A percentile compares a stretch with the other conserved stretches of the same genome.
Evolutionary conservation across 371 early-diverging fungal genomes (phyloP).

Genomic region (Mucor saturninus): DNA sequence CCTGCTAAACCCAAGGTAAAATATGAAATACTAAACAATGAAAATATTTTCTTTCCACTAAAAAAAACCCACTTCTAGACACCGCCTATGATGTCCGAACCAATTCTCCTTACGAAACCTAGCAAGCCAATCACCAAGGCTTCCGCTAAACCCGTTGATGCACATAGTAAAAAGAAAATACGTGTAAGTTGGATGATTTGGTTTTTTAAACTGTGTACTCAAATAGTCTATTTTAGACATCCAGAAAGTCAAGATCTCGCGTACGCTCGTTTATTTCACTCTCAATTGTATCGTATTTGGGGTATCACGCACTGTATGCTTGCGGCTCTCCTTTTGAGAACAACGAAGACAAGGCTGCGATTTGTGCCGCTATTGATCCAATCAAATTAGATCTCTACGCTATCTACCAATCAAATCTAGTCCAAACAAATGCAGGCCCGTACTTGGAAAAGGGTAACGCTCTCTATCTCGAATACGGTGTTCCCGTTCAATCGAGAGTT

Average conservation of each 20-base stretch:
- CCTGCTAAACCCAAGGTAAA: background rate
- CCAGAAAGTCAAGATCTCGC: background rate
- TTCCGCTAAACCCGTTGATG: no score
- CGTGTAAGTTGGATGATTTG: no score
- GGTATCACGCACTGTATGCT: constrained; percentile 7
- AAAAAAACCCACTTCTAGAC: no score
- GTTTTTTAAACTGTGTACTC: no score
- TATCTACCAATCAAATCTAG: constrained; percentile 7
- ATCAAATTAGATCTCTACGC: constrained; percentile 13
- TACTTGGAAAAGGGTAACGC: background rate
- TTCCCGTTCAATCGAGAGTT: constrained; percentile 1
- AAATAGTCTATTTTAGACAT: background rate
- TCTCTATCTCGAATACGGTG: constrained; percentile 10
- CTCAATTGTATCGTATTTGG: constrained; percentile 13
- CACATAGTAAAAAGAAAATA: no score
- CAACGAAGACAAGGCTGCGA: constrained; percentile 7
- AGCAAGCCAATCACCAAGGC: no score
- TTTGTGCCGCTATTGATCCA: constrained; percentile 18
- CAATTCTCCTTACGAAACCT: no score
- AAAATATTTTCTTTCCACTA: no score
- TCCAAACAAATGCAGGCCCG: constrained; percentile 13
- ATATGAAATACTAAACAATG: no score
- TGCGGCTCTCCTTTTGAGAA: constrained; percentile 19
- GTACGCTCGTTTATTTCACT: constrained; percentile 9
- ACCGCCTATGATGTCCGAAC: no score